A percentile compares a stretch with the other conserved stretches of the same genome.
These are phyloP conservation scores for Magnolia sinica DNA, from an alignment of 164 flowering plant genomes.

Conservation along the genomic window DNA sequence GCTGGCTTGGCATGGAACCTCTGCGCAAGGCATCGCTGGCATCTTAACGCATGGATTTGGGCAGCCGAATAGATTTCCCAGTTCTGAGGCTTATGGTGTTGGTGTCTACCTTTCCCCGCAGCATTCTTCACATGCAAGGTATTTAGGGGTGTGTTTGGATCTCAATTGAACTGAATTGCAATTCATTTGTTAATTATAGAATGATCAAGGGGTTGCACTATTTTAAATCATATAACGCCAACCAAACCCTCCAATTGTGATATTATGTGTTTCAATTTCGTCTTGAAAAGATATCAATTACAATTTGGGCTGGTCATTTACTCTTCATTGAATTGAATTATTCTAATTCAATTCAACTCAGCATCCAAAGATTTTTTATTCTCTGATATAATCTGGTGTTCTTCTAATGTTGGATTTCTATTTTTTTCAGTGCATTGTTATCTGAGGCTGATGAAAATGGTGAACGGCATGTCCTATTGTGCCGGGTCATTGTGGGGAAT, in stretches of 20 bases:
- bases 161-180: neutral
- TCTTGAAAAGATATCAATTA: no score
- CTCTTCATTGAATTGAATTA: no score
- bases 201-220: neutral
- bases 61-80: constrained; percentile 13
- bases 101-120: constrained; percentile 42
- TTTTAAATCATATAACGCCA: neutral
- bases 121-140: constrained; percentile 42
- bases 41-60: constrained; percentile 49
- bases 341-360: no score
- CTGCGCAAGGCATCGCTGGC: constrained; percentile 23
- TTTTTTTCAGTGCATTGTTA: constrained; percentile 30
- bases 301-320: no score
- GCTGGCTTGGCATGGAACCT: constrained; percentile 51
- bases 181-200: neutral
- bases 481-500: constrained; percentile 56
- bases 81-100: constrained; percentile 26
- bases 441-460: constrained; percentile 41
- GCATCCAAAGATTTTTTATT: no score
- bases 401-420: no score
- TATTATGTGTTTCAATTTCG: neutral
- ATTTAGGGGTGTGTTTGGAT: neutral
- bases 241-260: neutral
- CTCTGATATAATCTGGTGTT: no score
- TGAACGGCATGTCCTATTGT: constrained; percentile 45